Evolutionary conservation across 176 grass and related monocot genomes (phyloP), one percentile per base, ranked within the genome.

Genomic region (Saccharum officinarum): DNA sequence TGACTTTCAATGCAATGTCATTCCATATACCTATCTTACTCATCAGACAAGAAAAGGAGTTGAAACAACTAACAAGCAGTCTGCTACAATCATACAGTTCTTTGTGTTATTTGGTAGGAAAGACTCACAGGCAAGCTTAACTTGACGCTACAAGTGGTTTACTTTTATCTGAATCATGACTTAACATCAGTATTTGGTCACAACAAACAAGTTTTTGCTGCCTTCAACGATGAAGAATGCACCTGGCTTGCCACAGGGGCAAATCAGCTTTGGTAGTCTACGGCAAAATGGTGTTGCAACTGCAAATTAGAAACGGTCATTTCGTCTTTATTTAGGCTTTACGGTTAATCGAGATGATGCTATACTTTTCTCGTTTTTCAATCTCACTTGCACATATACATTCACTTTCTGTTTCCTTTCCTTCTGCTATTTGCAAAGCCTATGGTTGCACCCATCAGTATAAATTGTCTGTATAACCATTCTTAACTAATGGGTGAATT

Each of bases 11-110:
- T 13, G 23, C 2, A 16, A 75, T 75, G 69, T 0, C 55, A 67
- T 55, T 34, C 18, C 33, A 75, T 52, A 36, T 22, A 33, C 67
- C 7, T 14, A 40, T 55, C 17, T 66, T 20, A 74, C 7, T 38
- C 55, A 47, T 65, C n/a, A 66, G 46, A 86, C 20, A 72, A 47
- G 41, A 64, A 63, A 42, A 50, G 22, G 50, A 70, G 39, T 71
- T 73, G 6, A 66, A 73, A 80, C 68, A 36, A 36, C 3, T 36
- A 36, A 36, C 37, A 73, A 41, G 23, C 42, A 54, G 20, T 67
- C 15, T 12, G 72, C 44, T 1, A n/a, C 34, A 41, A 70, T 22
- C 18, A 70, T 70, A 40, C 10, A 70, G 37, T 70, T 40, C 22
- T 70, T 70, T 70, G 36, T 41, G 36, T 40, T 41, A 41, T 67